phyloP scores from a whole-genome alignment of 345 rosid species.

The Bruguiera gymnorhiza region DNA sequence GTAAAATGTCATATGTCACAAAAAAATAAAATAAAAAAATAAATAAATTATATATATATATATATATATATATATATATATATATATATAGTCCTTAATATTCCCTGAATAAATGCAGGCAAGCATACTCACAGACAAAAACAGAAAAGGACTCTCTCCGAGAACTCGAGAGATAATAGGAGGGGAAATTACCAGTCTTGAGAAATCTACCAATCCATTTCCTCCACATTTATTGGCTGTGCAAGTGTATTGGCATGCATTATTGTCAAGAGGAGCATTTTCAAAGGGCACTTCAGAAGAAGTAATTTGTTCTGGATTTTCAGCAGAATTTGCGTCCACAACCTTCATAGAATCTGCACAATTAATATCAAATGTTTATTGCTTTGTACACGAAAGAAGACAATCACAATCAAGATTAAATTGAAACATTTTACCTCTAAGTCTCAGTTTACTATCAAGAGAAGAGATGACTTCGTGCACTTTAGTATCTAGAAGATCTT shows the following conservation, averaged over 20 bases:
- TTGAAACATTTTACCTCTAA: slow-evolving; percentile 27
- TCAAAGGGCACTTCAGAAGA: slow-evolving; percentile 13
- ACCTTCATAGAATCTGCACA: slow-evolving; percentile 19
- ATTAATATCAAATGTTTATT: slow-evolving; percentile 13
- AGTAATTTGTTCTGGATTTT: slow-evolving; percentile 10
- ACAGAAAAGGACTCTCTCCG: neutral
- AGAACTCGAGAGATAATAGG: slow-evolving; percentile 1
- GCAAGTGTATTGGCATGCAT: slow-evolving; percentile 18
- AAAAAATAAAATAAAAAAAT: neutral
- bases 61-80: too few relatives aligned
- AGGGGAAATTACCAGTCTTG: slow-evolving; percentile 31
- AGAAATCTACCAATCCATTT: slow-evolving; percentile 25
- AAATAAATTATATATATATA: too few relatives aligned
- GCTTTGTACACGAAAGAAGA: slow-evolving; percentile 2
- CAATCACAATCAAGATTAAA: neutral
- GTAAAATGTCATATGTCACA: neutral
- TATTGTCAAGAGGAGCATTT: slow-evolving; percentile 13
- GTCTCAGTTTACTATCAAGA: slow-evolving; percentile 11
- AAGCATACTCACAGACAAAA: neutral
- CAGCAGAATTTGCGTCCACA: slow-evolving; percentile 8
- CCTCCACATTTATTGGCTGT: slow-evolving; percentile 18
- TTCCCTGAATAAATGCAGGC: neutral
- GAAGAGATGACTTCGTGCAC: slow-evolving; percentile 14
- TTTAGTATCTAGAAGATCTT: slow-evolving; percentile 13
- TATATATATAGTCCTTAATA: neutral